Evolutionary conservation across 2,329 filamentous ascomycete genomes (phyloP).

Genomic region (Trichoderma sp.): DNA sequence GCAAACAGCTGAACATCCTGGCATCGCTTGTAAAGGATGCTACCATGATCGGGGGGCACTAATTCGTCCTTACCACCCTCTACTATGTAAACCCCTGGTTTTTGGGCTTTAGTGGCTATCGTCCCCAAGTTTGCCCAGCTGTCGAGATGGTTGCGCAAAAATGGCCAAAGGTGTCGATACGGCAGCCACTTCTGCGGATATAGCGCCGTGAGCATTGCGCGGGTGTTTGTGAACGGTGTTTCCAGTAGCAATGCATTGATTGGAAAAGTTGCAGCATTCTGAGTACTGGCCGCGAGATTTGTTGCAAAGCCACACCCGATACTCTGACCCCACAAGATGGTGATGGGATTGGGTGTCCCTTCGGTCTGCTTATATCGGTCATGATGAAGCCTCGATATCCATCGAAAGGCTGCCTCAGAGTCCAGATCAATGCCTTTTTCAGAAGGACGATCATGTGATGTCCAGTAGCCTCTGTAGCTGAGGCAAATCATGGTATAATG

Average conservation of each 20-base stretch:
- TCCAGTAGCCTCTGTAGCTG: constrained; percentile 78
- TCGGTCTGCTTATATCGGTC: constrained; percentile 29
- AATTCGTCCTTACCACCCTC: constrained; percentile 63
- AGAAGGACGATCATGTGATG: constrained; percentile 69
- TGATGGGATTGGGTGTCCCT: constrained; percentile 37
- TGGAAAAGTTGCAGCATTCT: constrained; percentile 44
- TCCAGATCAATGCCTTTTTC: constrained; percentile 73
- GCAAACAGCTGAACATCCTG: constrained; percentile 52
- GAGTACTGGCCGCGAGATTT: constrained; percentile 52
- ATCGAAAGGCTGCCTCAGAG: constrained; percentile 64
- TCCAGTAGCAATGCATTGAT: constrained; percentile 66
- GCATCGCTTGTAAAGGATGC: constrained; percentile 52
- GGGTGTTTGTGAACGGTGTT: constrained; percentile 73
- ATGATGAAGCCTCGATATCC: constrained; percentile 56
- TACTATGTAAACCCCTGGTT: constrained; percentile 53
- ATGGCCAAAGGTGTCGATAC: constrained; percentile 74
- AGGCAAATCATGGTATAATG: constrained; percentile 57
- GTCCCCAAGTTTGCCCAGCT: constrained; percentile 55
- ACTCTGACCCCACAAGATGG: constrained; percentile 77
- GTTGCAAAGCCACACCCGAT: constrained; percentile 74
- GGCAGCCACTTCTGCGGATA: constrained; percentile 82
- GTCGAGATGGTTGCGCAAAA: constrained; percentile 67
- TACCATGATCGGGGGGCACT: constrained; percentile 57
- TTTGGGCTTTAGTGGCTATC: constrained; percentile 42
- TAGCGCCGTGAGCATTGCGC: constrained; percentile 69